phyloP scores from a whole-genome alignment of 805 yeast species.

The Candida mattraensis region DNA sequence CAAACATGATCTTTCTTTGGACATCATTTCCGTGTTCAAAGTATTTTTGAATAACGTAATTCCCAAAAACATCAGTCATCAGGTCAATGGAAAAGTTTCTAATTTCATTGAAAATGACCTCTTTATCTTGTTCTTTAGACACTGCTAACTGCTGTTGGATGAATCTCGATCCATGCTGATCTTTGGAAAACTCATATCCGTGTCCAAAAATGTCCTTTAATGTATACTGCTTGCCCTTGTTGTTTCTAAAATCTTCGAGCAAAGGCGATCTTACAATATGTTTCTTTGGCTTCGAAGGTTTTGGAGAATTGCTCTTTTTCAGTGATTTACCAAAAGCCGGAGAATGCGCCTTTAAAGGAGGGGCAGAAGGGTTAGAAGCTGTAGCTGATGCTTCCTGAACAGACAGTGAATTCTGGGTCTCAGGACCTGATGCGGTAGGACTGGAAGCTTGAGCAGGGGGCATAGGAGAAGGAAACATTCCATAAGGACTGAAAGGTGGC shows the following conservation, averaged over 20 bases:
- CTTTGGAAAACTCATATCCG: slow-evolving; percentile 88
- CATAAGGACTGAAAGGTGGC: slow-evolving; percentile 52
- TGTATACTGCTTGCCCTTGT: slow-evolving; percentile 56
- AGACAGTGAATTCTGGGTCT: neutral
- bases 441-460: slow-evolving; percentile 7
- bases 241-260: slow-evolving; percentile 80
- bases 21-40: slow-evolving; percentile 77
- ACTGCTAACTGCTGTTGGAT: slow-evolving; percentile 82
- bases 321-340: slow-evolving; percentile 15
- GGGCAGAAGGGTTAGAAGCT: slow-evolving; percentile 3
- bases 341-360: slow-evolving; percentile 14
- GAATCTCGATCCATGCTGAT: slow-evolving; percentile 96
- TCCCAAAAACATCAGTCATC: slow-evolving; percentile 97
- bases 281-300: slow-evolving; percentile 27
- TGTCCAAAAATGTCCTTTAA: slow-evolving; percentile 80
- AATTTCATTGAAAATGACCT: slow-evolving; percentile 80
- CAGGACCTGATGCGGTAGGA: neutral
- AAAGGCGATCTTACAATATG: slow-evolving; percentile 74
- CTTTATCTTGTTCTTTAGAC: slow-evolving; percentile 68
- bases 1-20: slow-evolving; percentile 69
- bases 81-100: slow-evolving; percentile 70
- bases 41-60: slow-evolving; percentile 92
- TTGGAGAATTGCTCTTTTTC: slow-evolving; percentile 24
- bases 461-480: slow-evolving; percentile 23
- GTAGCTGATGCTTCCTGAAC: slow-evolving; percentile 4